Conservation (phyloP, 2,329 filamentous ascomycete species). For the Neopestalotiopsis sp. region DNA sequence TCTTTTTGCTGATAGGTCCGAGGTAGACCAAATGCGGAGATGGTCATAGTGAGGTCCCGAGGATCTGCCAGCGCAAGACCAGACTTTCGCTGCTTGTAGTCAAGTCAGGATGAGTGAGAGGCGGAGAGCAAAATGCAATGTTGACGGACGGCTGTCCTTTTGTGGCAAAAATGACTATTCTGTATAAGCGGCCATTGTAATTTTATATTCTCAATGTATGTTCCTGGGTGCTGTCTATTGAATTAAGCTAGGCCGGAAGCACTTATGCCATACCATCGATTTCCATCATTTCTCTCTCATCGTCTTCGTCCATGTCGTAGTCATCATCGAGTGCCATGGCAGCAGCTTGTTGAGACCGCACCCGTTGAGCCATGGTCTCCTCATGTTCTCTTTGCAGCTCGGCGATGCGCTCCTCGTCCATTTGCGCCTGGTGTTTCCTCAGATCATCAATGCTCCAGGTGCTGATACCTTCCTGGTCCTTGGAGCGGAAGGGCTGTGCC, state of each 20-base stretch:
- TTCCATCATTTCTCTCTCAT: slow-evolving; percentile 62
- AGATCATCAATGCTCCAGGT: slow-evolving; percentile 88
- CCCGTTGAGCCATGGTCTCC: slow-evolving; percentile 36
- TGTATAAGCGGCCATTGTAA: no score
- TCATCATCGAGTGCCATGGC: slow-evolving; percentile 40
- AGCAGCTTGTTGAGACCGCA: slow-evolving; percentile 30
- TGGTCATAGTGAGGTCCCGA: background rate
- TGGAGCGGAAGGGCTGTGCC: slow-evolving; percentile 84
- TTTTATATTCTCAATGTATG: no score
- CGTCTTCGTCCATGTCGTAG: slow-evolving; percentile 57
- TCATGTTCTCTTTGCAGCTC: slow-evolving; percentile 64
- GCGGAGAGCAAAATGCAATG: no score
- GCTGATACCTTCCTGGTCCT: slow-evolving; percentile 89
- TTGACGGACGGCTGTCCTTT: no score
- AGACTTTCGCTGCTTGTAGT: no score
- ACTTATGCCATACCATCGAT: slow-evolving; percentile 24
- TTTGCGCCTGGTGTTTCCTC: slow-evolving; percentile 76
- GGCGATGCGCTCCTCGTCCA: slow-evolving; percentile 70
- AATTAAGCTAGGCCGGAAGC: background rate
- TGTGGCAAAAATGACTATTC: no score
- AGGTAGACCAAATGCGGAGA: background rate
- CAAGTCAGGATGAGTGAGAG: no score
- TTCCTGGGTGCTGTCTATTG: background rate
- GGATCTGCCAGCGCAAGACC: background rate
- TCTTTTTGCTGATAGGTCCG: background rate